These are phyloP conservation scores for Lomentospora prolificans DNA, from an alignment of 2,329 filamentous ascomycete genomes.

Conservation along the genomic window DNA sequence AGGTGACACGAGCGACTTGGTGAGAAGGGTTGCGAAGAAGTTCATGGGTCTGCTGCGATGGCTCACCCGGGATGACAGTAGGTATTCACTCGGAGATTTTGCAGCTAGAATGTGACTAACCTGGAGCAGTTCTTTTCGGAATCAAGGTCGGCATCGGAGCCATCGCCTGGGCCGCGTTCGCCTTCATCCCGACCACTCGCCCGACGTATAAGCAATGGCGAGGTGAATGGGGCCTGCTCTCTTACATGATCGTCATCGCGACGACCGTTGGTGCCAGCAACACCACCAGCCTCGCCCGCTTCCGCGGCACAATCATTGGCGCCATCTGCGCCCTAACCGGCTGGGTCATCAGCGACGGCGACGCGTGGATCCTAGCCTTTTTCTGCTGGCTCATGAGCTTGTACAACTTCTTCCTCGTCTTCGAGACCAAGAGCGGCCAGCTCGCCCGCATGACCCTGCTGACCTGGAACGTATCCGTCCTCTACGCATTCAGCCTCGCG, in stretches of 20 bases:
- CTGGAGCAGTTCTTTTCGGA: conserved; percentile 56
- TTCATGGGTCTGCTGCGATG: conserved; percentile 36
- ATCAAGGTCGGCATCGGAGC: conserved; percentile 91
- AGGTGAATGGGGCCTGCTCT: conserved; percentile 92
- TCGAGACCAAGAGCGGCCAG: conserved; percentile 74
- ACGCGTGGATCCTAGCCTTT: conserved; percentile 64
- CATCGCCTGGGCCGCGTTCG: conserved; percentile 76
- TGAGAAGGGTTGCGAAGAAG: conserved; percentile 34
- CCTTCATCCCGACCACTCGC: conserved; percentile 70
- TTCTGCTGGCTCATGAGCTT: conserved; percentile 74
- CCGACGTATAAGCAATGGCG: conserved; percentile 80
- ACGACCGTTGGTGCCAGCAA: conserved; percentile 97
- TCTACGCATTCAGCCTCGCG: conserved; percentile 88
- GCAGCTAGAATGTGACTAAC: too few species aligned
- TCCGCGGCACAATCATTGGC: conserved; percentile 77
- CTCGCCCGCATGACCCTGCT: conserved; percentile 90
- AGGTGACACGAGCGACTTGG: conserved; percentile 32
- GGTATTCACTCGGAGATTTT: conserved; percentile 11
- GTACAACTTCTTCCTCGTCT: conserved; percentile 81
- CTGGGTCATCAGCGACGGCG: conserved; percentile 69
- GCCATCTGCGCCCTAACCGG: conserved; percentile 63
- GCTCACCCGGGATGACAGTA: conserved; percentile 43
- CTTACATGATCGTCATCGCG: conserved; percentile 95
- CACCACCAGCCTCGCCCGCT: conserved; percentile 78
- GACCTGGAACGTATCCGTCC: conserved; percentile 88